phyloP scores from a whole-genome alignment of 2,329 filamentous ascomycete species.

The Aspergillus pseudotamarii region DNA sequence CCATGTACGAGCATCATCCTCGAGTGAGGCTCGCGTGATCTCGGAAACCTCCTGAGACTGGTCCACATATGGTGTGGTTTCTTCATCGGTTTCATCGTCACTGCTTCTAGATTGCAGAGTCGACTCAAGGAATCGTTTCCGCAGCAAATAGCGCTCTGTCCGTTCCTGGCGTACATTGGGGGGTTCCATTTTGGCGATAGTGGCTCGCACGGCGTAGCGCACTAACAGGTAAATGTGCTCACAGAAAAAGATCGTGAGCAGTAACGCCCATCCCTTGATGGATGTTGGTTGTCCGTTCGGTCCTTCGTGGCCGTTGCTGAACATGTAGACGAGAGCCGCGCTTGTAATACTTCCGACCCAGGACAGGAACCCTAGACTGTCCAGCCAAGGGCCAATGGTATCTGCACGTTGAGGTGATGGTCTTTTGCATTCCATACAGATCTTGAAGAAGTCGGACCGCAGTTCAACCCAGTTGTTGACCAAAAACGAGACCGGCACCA shows the following conservation, averaged over 20 bases:
- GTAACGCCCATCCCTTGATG: constrained; percentile 77
- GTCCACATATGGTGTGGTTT: constrained; percentile 8
- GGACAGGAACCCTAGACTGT: constrained; percentile 82
- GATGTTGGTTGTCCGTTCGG: constrained; percentile 51
- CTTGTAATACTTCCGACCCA: constrained; percentile 93
- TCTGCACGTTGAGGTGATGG: constrained; percentile 89
- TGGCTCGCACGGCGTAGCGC: constrained; percentile 70
- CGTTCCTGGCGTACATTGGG: constrained; percentile 84
- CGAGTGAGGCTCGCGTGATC: constrained; percentile 41
- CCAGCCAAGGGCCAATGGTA: constrained; percentile 93
- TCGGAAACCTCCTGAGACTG: constrained; percentile 23
- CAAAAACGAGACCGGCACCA: constrained; percentile 85
- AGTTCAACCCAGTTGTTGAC: constrained; percentile 97
- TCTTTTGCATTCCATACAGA: constrained; percentile 84
- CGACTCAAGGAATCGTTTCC: constrained; percentile 73
- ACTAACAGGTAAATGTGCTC: constrained; percentile 88
- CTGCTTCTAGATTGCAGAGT: constrained; percentile 26
- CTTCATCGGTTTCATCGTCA: constrained; percentile 21
- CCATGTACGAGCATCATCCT: constrained; percentile 45
- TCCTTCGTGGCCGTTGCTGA: constrained; percentile 66
- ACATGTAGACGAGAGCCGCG: constrained; percentile 86
- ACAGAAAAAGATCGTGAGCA: constrained; percentile 79
- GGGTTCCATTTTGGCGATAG: constrained; percentile 79
- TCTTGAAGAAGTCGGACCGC: constrained; percentile 92
- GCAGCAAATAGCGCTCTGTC: constrained; percentile 75